A percentile compares a stretch with the other conserved stretches of the same genome.
phyloP scores from a whole-genome alignment of 768 basidiomycete species.

The Tylopilus cervinicoccineus region DNA sequence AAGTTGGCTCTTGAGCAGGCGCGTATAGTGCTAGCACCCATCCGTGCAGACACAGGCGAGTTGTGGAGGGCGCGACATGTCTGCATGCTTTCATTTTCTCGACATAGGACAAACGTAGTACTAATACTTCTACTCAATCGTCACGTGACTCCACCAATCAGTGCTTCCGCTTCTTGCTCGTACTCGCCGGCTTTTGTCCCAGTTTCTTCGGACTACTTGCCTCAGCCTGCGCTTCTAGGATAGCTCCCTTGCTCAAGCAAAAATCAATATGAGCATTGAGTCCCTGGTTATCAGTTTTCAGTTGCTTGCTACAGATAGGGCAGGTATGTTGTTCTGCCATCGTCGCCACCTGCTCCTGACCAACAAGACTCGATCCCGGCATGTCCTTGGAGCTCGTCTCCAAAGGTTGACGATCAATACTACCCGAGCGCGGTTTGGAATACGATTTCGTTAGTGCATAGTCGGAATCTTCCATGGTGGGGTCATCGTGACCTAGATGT shows the following conservation, averaged over 20 bases:
- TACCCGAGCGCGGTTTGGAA: constrained; percentile 15
- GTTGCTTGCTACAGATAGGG: constrained; percentile 63
- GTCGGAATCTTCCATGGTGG: constrained; percentile 6
- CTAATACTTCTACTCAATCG: not conserved
- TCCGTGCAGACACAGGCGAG: constrained; percentile 2
- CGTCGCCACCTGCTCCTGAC: constrained; percentile 1
- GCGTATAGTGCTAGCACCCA: not conserved
- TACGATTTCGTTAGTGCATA: not conserved
- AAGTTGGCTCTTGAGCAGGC: not conserved
- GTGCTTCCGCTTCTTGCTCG: constrained; percentile 17
- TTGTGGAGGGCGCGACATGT: constrained; percentile 21
- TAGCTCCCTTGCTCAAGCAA: constrained; percentile 77
- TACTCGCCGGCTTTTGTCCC: not conserved
- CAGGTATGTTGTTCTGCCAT: constrained; percentile 42
- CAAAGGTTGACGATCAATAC: not conserved
- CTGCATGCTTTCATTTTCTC: constrained; percentile 21
- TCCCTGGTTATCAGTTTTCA: constrained; percentile 69
- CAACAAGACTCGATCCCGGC: constrained; percentile 17
- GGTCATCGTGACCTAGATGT: constrained; percentile 7
- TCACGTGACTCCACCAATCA: constrained; percentile 20
- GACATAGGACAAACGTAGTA: not conserved
- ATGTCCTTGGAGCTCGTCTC: not conserved
- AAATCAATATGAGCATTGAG: constrained; percentile 89
- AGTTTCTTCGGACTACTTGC: constrained; percentile 21
- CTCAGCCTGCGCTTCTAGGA: constrained; percentile 59